A percentile compares a stretch with the other conserved stretches of the same genome.
Conservation (phyloP, 2,329 filamentous ascomycete species). For the Canariomyces notabilis region DNA sequence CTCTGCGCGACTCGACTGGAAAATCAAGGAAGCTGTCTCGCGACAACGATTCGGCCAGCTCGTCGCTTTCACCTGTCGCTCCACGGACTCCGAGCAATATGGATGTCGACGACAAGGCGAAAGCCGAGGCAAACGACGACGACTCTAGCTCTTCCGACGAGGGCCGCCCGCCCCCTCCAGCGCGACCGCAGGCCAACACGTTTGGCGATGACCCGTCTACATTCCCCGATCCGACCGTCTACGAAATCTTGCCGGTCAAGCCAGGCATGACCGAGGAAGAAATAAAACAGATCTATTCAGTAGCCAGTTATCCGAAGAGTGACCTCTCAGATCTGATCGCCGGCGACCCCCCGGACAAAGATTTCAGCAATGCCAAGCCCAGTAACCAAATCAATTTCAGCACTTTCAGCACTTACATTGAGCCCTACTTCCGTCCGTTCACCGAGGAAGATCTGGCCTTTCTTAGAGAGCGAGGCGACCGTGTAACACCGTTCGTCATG, state of each 20-base stretch:
- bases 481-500: constrained; percentile 76
- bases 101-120: constrained; percentile 54
- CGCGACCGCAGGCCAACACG: constrained; percentile 73
- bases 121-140: constrained; percentile 36
- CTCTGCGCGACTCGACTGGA: constrained; percentile 41
- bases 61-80: constrained; percentile 54
- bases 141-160: constrained; percentile 49
- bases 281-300: constrained; percentile 81
- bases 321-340: constrained; percentile 82
- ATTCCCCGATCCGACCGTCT: constrained; percentile 88
- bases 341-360: constrained; percentile 84
- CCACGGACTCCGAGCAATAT: constrained; percentile 49
- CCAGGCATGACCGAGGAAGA: constrained; percentile 79
- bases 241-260: constrained; percentile 76
- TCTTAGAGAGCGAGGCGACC: constrained; percentile 82
- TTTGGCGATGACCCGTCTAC: constrained; percentile 89
- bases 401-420: constrained; percentile 88
- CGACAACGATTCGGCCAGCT: constrained; percentile 52
- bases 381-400: constrained; percentile 89
- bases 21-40: constrained; percentile 49
- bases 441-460: constrained; percentile 94
- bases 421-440: constrained; percentile 84
- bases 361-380: constrained; percentile 92
- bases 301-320: constrained; percentile 73
- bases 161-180: constrained; percentile 55